Conservation (phyloP, 2,329 filamentous ascomycete genomes). For the Coniella vitis region DNA sequence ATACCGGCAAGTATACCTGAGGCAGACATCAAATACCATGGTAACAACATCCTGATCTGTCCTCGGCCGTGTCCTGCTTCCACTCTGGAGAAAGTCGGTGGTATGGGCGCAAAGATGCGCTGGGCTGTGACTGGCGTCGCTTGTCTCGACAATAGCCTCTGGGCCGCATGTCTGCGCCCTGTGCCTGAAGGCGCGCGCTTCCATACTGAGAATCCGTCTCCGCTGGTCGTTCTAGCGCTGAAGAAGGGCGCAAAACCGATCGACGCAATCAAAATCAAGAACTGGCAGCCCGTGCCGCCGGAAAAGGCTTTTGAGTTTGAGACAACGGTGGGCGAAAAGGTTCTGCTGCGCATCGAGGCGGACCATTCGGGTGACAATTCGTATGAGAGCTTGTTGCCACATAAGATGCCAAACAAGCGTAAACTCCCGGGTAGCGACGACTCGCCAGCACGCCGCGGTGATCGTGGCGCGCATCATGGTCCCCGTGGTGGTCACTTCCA, state of each 20-base stretch:
- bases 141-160: slow-evolving; percentile 71
- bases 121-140: slow-evolving; percentile 80
- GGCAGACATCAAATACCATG: slow-evolving; percentile 71
- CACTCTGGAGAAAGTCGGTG: slow-evolving; percentile 77
- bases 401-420: slow-evolving; percentile 49
- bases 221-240: slow-evolving; percentile 76
- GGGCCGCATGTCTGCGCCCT: slow-evolving; percentile 76
- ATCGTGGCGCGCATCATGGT: slow-evolving; percentile 19
- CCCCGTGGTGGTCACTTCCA: slow-evolving; percentile 18
- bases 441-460: background rate
- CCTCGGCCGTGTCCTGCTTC: slow-evolving; percentile 65
- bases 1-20: slow-evolving; percentile 56
- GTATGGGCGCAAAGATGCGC: slow-evolving; percentile 72
- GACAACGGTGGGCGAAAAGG: slow-evolving; percentile 79
- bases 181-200: slow-evolving; percentile 59
- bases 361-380: slow-evolving; percentile 57
- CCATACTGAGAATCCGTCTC: slow-evolving; percentile 73
- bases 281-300: slow-evolving; percentile 70
- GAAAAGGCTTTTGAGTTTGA: slow-evolving; percentile 73
- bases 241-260: slow-evolving; percentile 68
- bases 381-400: slow-evolving; percentile 56
- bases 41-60: slow-evolving; percentile 86
- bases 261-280: slow-evolving; percentile 74
- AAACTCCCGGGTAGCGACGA: slow-evolving; percentile 55
- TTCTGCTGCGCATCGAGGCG: slow-evolving; percentile 71